Conservation (phyloP, 495 filamentous ascomycete species). For the Podospora appendiculata region DNA sequence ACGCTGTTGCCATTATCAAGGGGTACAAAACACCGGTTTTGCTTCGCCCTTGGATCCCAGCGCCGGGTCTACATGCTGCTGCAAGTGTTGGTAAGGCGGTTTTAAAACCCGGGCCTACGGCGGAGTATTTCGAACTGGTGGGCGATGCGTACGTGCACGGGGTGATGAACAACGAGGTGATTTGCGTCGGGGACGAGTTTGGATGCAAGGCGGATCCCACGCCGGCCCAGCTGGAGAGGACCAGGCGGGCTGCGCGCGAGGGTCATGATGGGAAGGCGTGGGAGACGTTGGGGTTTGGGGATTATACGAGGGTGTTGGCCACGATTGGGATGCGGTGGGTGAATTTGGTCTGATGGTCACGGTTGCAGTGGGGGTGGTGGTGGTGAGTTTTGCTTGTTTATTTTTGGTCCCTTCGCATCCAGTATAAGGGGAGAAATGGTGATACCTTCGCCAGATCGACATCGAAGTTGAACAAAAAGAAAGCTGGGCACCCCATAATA, state of each 20-base stretch:
- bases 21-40: neutral
- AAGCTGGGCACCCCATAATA: no score
- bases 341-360: neutral
- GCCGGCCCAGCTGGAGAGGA: neutral
- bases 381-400: no score
- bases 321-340: neutral
- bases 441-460: no score
- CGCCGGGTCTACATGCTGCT: neutral
- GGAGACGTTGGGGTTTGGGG: neutral
- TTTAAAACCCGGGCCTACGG: neutral
- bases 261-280: neutral
- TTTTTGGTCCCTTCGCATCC: no score
- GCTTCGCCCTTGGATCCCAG: neutral
- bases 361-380: no score
- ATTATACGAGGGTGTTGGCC: neutral
- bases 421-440: no score
- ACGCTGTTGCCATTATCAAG: neutral
- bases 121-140: neutral
- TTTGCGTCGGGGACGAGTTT: neutral
- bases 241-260: neutral
- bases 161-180: neutral
- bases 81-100: neutral
- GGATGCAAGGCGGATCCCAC: neutral
- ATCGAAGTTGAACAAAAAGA: no score
- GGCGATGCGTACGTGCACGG: neutral